A percentile compares a stretch with the other conserved stretches of the same genome.
These are phyloP conservation scores for Yamadazyma laniorum DNA, from an alignment of 805 yeast genomes.

Conservation along the genomic window DNA sequence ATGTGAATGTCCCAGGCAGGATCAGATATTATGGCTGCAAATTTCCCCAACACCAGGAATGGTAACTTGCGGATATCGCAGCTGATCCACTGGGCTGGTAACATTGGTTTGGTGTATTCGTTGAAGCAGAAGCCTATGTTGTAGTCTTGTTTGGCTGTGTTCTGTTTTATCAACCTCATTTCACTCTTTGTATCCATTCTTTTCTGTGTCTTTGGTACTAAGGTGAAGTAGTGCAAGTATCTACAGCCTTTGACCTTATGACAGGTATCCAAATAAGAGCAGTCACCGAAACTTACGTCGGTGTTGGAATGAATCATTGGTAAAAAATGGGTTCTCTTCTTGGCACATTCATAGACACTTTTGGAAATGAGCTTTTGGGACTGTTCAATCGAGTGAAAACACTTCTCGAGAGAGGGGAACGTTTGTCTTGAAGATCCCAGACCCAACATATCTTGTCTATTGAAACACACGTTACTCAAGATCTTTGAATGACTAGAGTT, in stretches of 20 bases:
- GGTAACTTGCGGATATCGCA: slow-evolving; percentile 80
- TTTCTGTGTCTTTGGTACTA: slow-evolving; percentile 33
- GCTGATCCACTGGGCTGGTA: slow-evolving; percentile 80
- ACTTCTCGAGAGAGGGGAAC: slow-evolving; percentile 12
- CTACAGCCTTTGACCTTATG: slow-evolving; percentile 80
- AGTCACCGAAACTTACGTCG: slow-evolving; percentile 75
- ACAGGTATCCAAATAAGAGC: slow-evolving; percentile 92
- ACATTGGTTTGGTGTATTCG: slow-evolving; percentile 29
- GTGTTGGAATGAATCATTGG: slow-evolving; percentile 48
- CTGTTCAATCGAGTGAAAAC: slow-evolving; percentile 17
- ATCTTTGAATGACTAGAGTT: slow-evolving; percentile 33
- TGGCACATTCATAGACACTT: slow-evolving; percentile 23
- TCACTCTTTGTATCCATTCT: slow-evolving; percentile 3
- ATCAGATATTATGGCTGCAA: slow-evolving; percentile 82
- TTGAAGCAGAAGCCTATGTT: slow-evolving; percentile 49
- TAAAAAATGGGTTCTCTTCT: slow-evolving; percentile 26
- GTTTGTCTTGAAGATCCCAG: slow-evolving; percentile 8
- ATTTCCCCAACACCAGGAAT: slow-evolving; percentile 69
- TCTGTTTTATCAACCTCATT: slow-evolving; percentile 7
- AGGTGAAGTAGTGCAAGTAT: slow-evolving; percentile 70
- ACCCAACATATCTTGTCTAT: slow-evolving; percentile 18
- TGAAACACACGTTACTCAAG: slow-evolving; percentile 23
- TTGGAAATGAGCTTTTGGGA: slow-evolving; percentile 16
- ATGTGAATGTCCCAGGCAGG: slow-evolving; percentile 98
- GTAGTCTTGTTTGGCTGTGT: slow-evolving; percentile 32